These are phyloP conservation scores for Meredithiella fracta DNA, from an alignment of 2,329 filamentous ascomycete species.

Conservation along the genomic window DNA sequence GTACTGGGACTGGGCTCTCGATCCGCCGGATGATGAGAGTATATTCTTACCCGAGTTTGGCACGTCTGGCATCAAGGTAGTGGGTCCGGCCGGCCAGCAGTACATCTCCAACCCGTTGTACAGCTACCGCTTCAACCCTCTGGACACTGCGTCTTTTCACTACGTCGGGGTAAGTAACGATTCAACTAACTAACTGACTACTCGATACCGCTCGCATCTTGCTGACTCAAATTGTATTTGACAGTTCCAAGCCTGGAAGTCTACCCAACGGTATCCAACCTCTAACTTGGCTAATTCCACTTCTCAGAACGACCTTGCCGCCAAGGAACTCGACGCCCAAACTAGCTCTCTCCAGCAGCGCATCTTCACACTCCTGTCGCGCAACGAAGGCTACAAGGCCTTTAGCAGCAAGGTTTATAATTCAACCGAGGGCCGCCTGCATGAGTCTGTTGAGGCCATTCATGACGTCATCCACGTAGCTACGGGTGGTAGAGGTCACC, in stretches of 20 bases:
- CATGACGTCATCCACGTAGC: slow-evolving; percentile 47
- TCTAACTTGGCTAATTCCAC: slow-evolving; percentile 18
- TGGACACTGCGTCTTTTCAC: slow-evolving; percentile 40
- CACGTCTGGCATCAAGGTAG: slow-evolving; percentile 33
- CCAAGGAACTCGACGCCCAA: slow-evolving; percentile 33
- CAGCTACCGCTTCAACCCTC: slow-evolving; percentile 42
- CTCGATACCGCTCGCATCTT: background rate
- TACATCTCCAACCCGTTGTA: slow-evolving; percentile 46
- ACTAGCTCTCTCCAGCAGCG: slow-evolving; percentile 41
- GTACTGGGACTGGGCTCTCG: slow-evolving; percentile 43
- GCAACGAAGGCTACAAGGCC: slow-evolving; percentile 48
- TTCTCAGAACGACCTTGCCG: slow-evolving; percentile 45
- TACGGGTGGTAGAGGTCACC: slow-evolving; percentile 46
- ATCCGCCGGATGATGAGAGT: slow-evolving; percentile 31
- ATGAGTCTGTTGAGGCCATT: slow-evolving; percentile 49
- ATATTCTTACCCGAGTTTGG: slow-evolving; percentile 30
- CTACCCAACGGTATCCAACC: slow-evolving; percentile 42
- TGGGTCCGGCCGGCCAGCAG: slow-evolving; percentile 39
- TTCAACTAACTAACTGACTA: background rate
- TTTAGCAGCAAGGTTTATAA: slow-evolving; percentile 55
- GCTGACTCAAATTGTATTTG: slow-evolving; percentile 6
- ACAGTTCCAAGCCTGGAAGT: slow-evolving; percentile 41
- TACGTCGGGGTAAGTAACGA: slow-evolving; percentile 37
- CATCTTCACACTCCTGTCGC: slow-evolving; percentile 50
- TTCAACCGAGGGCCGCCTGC: slow-evolving; percentile 28